A percentile compares a stretch with the other conserved stretches of the same genome.
Conservation (phyloP, 75 land plant species). For the Pinus taeda region DNA sequence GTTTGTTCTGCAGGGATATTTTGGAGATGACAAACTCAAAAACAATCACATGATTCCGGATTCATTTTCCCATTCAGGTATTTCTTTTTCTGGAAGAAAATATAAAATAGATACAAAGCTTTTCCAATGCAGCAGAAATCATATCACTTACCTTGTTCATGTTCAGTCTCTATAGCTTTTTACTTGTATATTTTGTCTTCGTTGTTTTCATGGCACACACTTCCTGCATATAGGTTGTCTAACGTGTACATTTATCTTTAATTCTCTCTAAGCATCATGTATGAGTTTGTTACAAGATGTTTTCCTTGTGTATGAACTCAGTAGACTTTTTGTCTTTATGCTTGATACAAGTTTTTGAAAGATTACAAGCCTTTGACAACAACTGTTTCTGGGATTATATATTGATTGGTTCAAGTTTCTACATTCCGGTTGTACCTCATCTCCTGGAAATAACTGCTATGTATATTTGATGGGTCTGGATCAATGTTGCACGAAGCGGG, state of each 20-base stretch:
- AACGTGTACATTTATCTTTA: background rate
- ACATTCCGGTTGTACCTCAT: too few species aligned
- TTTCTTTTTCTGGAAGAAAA: background rate
- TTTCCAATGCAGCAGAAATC: background rate
- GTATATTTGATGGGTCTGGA: too few species aligned
- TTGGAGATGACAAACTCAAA: constrained; percentile 20
- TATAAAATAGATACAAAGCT: background rate
- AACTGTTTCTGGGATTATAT: too few species aligned
- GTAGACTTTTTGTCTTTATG: background rate
- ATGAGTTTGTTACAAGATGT: background rate
- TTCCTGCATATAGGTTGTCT: background rate
- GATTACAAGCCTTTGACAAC: too few species aligned
- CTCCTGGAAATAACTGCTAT: too few species aligned
- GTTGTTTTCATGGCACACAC: background rate
- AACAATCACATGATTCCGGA: constrained; percentile 6
- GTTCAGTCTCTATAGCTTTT: background rate
- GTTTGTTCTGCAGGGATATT: constrained; percentile 17
- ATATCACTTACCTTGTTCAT: background rate
- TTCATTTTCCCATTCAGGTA: constrained; percentile 13
- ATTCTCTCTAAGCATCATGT: background rate
- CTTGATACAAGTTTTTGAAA: too few species aligned
- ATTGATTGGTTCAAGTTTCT: too few species aligned
- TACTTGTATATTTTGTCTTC: background rate
- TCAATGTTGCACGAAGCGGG: too few species aligned
- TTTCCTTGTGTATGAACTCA: background rate